Conservation (phyloP, 164 flowering plant species). For the Buxus sempervirens region DNA sequence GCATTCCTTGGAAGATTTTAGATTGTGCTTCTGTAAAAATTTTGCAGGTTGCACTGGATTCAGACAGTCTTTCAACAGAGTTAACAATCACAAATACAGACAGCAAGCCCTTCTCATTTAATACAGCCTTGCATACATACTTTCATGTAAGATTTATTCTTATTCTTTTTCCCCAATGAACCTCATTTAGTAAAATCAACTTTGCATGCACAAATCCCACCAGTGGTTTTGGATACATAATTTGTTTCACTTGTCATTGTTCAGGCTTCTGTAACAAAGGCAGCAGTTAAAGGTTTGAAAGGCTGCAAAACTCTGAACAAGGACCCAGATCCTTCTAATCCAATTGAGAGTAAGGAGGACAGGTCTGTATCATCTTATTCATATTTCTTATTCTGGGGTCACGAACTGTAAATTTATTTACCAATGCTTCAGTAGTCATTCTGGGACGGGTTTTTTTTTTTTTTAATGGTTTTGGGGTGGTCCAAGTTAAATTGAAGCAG, state of each 20-base stretch:
- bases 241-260: conserved; percentile 3
- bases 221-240: neutral
- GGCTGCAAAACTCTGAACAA: conserved; percentile 92
- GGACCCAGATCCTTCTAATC: conserved; percentile 87
- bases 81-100: conserved; percentile 69
- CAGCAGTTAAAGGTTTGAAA: conserved; percentile 76
- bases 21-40: conserved; percentile 6
- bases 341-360: conserved; percentile 72
- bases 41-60: conserved; percentile 62
- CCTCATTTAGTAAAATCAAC: neutral
- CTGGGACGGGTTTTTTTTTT: too few species aligned
- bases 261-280: conserved; percentile 75
- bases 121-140: conserved; percentile 85
- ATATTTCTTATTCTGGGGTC: neutral
- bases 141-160: conserved; percentile 75
- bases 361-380: conserved; percentile 43
- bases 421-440: too few species aligned
- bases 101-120: conserved; percentile 70
- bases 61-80: conserved; percentile 78
- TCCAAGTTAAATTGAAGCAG: too few species aligned
- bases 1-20: conserved; percentile 4
- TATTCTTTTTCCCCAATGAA: neutral
- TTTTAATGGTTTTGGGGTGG: too few species aligned
- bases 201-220: neutral
- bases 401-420: neutral